Evolutionary conservation across 2,329 filamentous ascomycete species (phyloP).

Genomic region (Epichloe sp.): DNA sequence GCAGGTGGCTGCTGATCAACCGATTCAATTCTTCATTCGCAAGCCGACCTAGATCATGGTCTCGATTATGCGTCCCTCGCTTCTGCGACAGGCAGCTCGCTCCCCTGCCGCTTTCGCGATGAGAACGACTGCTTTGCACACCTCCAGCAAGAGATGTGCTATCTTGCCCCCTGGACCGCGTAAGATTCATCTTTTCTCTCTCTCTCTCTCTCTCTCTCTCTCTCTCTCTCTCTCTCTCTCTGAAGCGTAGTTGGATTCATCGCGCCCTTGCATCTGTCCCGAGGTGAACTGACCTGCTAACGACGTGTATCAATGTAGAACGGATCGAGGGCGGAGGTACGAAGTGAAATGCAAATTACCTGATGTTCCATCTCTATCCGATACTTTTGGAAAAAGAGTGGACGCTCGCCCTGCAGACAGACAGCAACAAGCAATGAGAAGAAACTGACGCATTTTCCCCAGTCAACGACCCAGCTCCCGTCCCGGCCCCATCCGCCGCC

Average conservation of each 20-base stretch:
- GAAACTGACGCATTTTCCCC: slow-evolving; percentile 6
- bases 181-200: slow-evolving; percentile 32
- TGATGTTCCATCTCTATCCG: background rate
- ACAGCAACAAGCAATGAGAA: background rate
- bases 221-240: no score
- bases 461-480: slow-evolving; percentile 77
- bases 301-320: slow-evolving; percentile 36
- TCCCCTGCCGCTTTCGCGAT: slow-evolving; percentile 21
- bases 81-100: slow-evolving; percentile 39
- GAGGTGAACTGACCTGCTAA: slow-evolving; percentile 26
- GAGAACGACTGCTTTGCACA: slow-evolving; percentile 74
- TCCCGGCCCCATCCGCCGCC: slow-evolving; percentile 58
- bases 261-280: background rate
- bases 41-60: slow-evolving; percentile 29
- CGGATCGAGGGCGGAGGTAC: slow-evolving; percentile 62
- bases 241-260: background rate
- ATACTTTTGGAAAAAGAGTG: background rate
- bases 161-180: slow-evolving; percentile 75
- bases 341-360: slow-evolving; percentile 7
- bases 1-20: background rate
- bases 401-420: background rate
- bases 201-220: no score
- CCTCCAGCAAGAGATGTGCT: slow-evolving; percentile 59
- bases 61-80: slow-evolving; percentile 39
- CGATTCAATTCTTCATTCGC: background rate